Evolutionary conservation across 2,329 filamentous ascomycete species (phyloP), one percentile per base, ranked within the genome.

Genomic region (Aspergillus ruber): DNA sequence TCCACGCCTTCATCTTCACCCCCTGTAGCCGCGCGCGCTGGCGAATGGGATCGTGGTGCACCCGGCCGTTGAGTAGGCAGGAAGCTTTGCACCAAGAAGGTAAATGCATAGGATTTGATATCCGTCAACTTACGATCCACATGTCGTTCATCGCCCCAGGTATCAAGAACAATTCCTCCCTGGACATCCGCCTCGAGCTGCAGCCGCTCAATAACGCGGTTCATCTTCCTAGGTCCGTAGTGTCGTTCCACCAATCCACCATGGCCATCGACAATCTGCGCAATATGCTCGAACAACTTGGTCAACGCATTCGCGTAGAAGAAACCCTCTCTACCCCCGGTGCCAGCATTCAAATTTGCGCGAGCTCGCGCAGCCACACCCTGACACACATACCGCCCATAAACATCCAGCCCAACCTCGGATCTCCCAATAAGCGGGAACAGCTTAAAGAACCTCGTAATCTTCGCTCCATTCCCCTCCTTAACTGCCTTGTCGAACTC

Each of bases 41-140:
- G 91, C 1, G 90, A 95, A 53, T 79, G 84, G 33, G 88, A 81
- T 40, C 88, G 80, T 2, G 85, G 79, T 2, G 83, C 83, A 1
- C 81, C 81, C 9, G 76, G 74, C 51, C 84, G 84, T 49, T 88
- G 85, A 25, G 80, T 75, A 0, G 88, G 83, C 42, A 95, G 67
- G 65, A 95, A 96, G 71, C 90, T 96, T 69, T 96, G 90, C 0
- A 97, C 90, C 40, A 98, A 74, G 63, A 98, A 98, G 0, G 90
- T 95, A 67, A 95, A 98, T 0, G 93, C 90, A 64, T 98, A 98
- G 47, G 90, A 95, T 72, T 94, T 97, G 67, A 95, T 88, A 61
- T 98, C 93, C 2, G 88, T 97, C 51, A 98, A 75, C 62, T 86
- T 88, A 58, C 91, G 82, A 62, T 91, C 87, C 42, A 98, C 82